Evolutionary conservation across 2,329 filamentous ascomycete genomes (phyloP).

Genomic region (Neopestalotiopsis sp.): DNA sequence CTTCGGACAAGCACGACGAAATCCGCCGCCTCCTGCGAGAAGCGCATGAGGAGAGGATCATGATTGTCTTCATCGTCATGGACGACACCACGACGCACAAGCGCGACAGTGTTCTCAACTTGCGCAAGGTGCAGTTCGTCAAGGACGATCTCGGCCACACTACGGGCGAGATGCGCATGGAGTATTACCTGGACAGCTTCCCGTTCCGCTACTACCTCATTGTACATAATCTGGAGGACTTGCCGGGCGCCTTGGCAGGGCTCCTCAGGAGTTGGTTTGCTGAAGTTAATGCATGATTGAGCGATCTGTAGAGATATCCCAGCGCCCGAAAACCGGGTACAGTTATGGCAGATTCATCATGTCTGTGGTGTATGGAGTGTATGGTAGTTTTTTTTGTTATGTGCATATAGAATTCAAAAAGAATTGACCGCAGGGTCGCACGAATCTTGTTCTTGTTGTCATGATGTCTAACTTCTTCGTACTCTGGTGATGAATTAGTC

Average conservation of each 20-base stretch:
- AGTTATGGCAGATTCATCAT: background rate
- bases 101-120: constrained; percentile 77
- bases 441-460: background rate
- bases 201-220: constrained; percentile 98
- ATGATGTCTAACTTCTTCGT: background rate
- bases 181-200: constrained; percentile 92
- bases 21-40: constrained; percentile 84
- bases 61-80: constrained; percentile 98
- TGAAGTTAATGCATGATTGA: constrained; percentile 56
- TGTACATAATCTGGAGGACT: constrained; percentile 87
- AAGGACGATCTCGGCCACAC: constrained; percentile 62
- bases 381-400: background rate
- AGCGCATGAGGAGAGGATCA: constrained; percentile 91
- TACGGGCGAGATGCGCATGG: constrained; percentile 74
- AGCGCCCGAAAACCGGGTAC: background rate
- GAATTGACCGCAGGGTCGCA: background rate
- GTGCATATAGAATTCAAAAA: background rate
- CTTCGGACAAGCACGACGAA: constrained; percentile 77
- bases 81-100: constrained; percentile 64
- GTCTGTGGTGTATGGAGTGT: background rate
- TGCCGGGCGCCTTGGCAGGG: constrained; percentile 86
- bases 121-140: constrained; percentile 86
- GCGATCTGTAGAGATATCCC: background rate
- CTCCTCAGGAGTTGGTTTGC: constrained; percentile 96
- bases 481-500: background rate